Evolutionary conservation across 1,284 basidiomycete genomes (phyloP), one percentile per base, ranked within the genome.

Genomic region (Marasmius tenuissimus): DNA sequence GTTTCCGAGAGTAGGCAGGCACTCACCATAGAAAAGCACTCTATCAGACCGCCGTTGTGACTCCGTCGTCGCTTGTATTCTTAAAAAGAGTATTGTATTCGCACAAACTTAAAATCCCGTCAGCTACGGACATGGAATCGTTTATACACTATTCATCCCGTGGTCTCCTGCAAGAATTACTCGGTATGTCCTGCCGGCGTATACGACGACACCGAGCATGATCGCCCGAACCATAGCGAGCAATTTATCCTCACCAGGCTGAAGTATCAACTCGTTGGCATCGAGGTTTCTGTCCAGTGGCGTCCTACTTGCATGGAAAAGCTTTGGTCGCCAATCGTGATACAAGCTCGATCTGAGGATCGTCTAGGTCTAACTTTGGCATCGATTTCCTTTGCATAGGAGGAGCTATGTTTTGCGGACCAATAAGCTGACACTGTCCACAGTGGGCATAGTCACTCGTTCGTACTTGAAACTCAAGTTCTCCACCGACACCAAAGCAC

Each of bases 241-340:
- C 48, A 33, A 10, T 27, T n/a, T 20, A 35, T 35, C 37, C 59
- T 3, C 16, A 63, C 64, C 61, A 34, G 63, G 49, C 18, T 58
- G 57, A 10, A 60, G 60, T 7, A 61, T 54, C 59, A 65, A 53
- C 11, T 66, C 64, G 9, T 56, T 61, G 33, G 59, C 65, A 57
- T 66, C 67, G 33, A 57, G 54, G 39, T 63, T 59, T 38, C 62
- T 65, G 45, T 75, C 88, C 57, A 85, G 86, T 34, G 80, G 67
- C 20, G 83, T 76, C 50, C 89, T 90, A 68, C 90, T 85, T 6
- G 77, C 72, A 59, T 83, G 81, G 53, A 89, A 71, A 65, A 90
- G 73, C 68, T 69, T 88, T 91, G 0, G 86, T 90, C 9, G 86
- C 80, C 62, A 91, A 77, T 70, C 92, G 89, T 40, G 85, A 86